Evolutionary conservation across 495 filamentous ascomycete genomes (phyloP), one percentile per base, ranked within the genome.

Genomic region (Massariosphaeria phaeospora): DNA sequence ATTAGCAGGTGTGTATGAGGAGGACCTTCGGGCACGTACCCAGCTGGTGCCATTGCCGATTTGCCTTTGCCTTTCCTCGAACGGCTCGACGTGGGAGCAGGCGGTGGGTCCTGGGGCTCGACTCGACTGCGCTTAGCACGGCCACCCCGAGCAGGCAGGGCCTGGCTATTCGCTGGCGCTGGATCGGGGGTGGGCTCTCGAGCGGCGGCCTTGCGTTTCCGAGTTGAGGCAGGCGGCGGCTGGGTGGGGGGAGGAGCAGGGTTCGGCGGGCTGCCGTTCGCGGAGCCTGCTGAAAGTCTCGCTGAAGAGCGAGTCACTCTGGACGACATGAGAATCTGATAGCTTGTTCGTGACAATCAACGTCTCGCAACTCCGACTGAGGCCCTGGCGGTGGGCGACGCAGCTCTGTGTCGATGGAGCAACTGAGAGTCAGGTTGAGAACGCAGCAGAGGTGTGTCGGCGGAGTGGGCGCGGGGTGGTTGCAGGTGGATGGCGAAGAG

Each of bases 41-140:
- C 83, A 67, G 85, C 80, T 75, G 84, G 87, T 72, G 89, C 89
- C 90, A 91, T 93, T 66, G 76, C 78, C 71, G 77, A 72, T 45
- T 81, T 67, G 67, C 77, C 73, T 72, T 85, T 83, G 67, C 79
- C 73, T 72, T 79, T 78, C 70, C 59, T 55, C 45, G 57, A 48
- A 33, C 55, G 56, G 39, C 50, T 27, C 27, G 59, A 40, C 15
- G 49, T 20, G 23, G 55, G 46, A 21, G 64, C 51, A 38, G 57
- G 53, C 24, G 45, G 26, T 35, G 57, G 47, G 31, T 56, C 59
- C 27, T 40, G 48, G 13, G 52, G 31, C 33, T 57, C 57, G 43
- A 48, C 55, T 50, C 55, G 42, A 29, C 61, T 39, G 31, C 61
- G 61, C 63, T 67, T 71, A 24, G 52, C 17, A 36, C 66, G 66